These are phyloP conservation scores for Skeletonema tropicum DNA, from an alignment of 108 stramenopile species.

Conservation along the genomic window DNA sequence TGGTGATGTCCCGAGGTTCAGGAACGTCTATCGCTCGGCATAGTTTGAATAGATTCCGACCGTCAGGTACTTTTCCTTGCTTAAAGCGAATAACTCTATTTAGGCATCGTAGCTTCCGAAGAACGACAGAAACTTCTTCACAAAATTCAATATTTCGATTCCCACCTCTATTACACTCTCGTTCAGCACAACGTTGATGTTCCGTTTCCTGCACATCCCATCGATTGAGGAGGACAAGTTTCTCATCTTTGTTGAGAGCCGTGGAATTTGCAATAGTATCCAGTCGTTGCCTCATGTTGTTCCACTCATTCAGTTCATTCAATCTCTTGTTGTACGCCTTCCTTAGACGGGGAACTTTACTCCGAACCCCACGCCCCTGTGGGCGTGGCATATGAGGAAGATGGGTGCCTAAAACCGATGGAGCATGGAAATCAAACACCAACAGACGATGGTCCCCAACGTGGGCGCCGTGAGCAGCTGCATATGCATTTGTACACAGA, in stretches of 20 bases:
- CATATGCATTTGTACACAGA: background rate
- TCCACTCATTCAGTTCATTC: background rate
- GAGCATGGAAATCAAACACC: constrained; percentile 9
- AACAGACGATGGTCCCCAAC: constrained; percentile 30
- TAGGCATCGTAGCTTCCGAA: background rate
- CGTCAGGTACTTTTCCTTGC: constrained; percentile 17
- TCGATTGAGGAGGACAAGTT: background rate
- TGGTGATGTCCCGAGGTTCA: background rate
- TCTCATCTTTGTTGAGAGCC: background rate
- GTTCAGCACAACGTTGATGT: background rate
- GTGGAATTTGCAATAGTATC: background rate
- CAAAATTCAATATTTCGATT: background rate
- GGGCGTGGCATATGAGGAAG: constrained; percentile 1
- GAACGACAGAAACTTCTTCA: background rate
- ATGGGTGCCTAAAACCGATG: constrained; percentile 6
- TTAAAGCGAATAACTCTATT: background rate
- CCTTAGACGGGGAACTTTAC: background rate
- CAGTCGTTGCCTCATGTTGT: constrained; percentile 5
- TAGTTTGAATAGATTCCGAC: background rate
- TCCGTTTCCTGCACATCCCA: background rate
- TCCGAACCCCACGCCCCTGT: background rate
- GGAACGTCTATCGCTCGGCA: background rate
- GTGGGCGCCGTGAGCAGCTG: background rate
- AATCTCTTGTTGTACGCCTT: constrained; percentile 3
- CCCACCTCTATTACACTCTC: background rate